phyloP scores from a whole-genome alignment of 169 alveolate genomes.

The Perkinsus marinus region DNA sequence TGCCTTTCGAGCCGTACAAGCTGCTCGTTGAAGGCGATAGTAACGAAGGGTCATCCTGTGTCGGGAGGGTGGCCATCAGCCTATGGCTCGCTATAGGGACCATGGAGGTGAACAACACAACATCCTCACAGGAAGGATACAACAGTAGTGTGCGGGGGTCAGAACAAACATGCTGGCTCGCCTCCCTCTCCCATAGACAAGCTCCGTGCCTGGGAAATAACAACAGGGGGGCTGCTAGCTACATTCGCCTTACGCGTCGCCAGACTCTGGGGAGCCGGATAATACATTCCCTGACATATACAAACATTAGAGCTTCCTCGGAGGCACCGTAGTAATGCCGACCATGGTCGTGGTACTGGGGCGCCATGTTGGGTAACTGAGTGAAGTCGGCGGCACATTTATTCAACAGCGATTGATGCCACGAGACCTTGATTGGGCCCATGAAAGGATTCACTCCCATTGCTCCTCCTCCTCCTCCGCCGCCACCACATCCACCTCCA shows the following conservation, averaged over 20 bases:
- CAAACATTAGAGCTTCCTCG: not conserved
- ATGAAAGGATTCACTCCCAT: not conserved
- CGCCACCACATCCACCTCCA: not conserved
- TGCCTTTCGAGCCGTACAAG: too few relatives aligned
- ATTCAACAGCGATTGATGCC: not conserved
- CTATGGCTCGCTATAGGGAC: too few relatives aligned
- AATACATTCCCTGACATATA: not conserved
- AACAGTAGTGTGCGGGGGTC: too few relatives aligned
- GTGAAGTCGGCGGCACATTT: too few relatives aligned
- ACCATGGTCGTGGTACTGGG: not conserved
- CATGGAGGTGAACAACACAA: too few relatives aligned
- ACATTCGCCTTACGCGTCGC: not conserved
- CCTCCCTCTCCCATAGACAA: too few relatives aligned
- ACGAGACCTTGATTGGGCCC: not conserved
- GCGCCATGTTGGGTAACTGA: not conserved
- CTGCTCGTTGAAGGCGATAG: too few relatives aligned
- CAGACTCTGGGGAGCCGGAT: not conserved
- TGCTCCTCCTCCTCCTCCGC: not conserved
- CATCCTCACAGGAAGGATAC: too few relatives aligned
- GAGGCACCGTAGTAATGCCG: not conserved
- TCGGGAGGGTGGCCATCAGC: too few relatives aligned
- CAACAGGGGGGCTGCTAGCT: not conserved
- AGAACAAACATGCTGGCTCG: too few relatives aligned
- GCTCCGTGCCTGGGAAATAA: too few relatives aligned
- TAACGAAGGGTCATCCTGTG: too few relatives aligned